These are phyloP conservation scores for Nicotiana tabacum DNA, from an alignment of 257 asterid genomes.

Conservation along the genomic window DNA sequence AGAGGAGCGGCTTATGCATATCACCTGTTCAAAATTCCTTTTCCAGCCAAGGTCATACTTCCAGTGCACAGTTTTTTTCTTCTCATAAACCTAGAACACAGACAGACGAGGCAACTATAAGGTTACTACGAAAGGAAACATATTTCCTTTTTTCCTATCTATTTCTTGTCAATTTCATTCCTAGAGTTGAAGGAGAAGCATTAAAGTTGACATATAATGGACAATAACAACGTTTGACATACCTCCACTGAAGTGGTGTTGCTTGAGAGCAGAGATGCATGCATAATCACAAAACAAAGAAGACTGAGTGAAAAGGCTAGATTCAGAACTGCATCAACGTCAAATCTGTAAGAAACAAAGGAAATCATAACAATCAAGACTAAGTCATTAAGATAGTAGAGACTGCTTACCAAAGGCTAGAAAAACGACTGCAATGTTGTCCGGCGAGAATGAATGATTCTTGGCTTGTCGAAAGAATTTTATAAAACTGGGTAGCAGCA, in stretches of 20 bases:
- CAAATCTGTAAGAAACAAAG: slow-evolving; percentile 60
- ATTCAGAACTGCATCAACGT: slow-evolving; percentile 88
- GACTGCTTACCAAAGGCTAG: slow-evolving; percentile 68
- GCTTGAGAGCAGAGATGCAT: slow-evolving; percentile 56
- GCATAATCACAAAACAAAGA: slow-evolving; percentile 80
- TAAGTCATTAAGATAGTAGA: slow-evolving; percentile 7
- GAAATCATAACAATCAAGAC: slow-evolving; percentile 37
- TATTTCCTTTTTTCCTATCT: neutral
- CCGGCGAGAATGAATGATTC: slow-evolving; percentile 57
- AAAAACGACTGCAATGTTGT: slow-evolving; percentile 66
- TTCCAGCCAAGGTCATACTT: slow-evolving; percentile 74
- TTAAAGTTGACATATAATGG: neutral
- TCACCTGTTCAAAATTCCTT: slow-evolving; percentile 80
- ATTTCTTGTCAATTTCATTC: neutral
- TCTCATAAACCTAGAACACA: slow-evolving; percentile 65
- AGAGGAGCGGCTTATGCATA: neutral
- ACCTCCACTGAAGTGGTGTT: slow-evolving; percentile 93
- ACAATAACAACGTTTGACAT: slow-evolving; percentile 3
- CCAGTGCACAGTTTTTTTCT: slow-evolving; percentile 50
- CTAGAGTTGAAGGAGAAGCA: neutral
- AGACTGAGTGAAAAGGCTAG: slow-evolving; percentile 83
- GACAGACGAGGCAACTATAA: neutral
- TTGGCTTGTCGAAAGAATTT: slow-evolving; percentile 45
- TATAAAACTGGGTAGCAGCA: slow-evolving; percentile 75
- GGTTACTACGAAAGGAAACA: neutral